Evolutionary conservation across 129 eudicot genomes (phyloP), one percentile per base, ranked within the genome.

Genomic region (Sambucus nigra): DNA sequence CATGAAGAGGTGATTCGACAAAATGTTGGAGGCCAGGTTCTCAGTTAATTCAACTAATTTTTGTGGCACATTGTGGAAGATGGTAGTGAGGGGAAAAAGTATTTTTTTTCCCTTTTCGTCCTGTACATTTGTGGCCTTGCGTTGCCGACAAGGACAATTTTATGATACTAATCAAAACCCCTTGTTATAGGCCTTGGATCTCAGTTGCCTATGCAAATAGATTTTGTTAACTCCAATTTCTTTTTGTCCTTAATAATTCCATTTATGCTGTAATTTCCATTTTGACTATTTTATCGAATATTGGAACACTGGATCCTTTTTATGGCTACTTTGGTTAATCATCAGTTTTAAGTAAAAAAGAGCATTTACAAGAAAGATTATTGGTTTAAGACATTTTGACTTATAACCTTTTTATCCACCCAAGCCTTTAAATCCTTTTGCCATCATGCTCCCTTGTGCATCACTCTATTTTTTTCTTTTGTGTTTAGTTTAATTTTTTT

Each of bases 11-110:
- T 92, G 47, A 72, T 84, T 35, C 66, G 73, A 38, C 97, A 84
- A 62, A 80, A 84, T 27, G 80, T 84, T 14, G 97, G 97, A 31
- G 97, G 97, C 60, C 97, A 88, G 69, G 97, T 88, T 64, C 66
- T 88, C 12, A 93, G 97, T 19, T 88, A 78, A 57, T 88, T 88
- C 41, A 79, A 84, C 57, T 88, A 8, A 35, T 1, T 35, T 2
- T 35, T 35, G 8, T 1, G 53, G 20, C 13, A 18, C 47, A 46
- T n/a, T n/a, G n/a, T n/a, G n/a, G n/a, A n/a, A n/a, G n/a, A n/a
- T 14, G 46, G 45, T n/a, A 13, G 61, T 2, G n/a, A 26, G 21
- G 4, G 24, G 38, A 16, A 24, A 44, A 24, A 45, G 10, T 17
- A 27, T n/a, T 21, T 40, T 32, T 35, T 65, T 6, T 54, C 13